A percentile compares a stretch with the other conserved stretches of the same genome.
These are phyloP conservation scores for Wickerhamomyces bisporus DNA, from an alignment of 805 yeast genomes.

Conservation along the genomic window DNA sequence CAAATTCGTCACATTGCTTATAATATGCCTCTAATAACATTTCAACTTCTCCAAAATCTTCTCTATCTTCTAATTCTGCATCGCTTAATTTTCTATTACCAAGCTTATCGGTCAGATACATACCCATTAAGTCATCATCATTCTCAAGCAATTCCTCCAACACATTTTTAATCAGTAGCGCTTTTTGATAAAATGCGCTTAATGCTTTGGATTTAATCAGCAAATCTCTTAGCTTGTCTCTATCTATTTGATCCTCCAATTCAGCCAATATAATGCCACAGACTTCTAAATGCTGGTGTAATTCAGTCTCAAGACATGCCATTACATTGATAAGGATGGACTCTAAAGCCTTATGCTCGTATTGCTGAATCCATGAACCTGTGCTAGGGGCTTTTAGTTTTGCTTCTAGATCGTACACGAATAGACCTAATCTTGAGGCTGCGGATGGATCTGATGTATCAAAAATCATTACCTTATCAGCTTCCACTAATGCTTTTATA, in stretches of 20 bases:
- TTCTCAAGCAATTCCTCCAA: slow-evolving; percentile 80
- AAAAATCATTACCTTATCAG: slow-evolving; percentile 75
- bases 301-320: slow-evolving; percentile 72
- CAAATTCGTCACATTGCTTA: slow-evolving; percentile 88
- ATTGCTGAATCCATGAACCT: slow-evolving; percentile 42
- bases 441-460: slow-evolving; percentile 53
- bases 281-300: slow-evolving; percentile 48
- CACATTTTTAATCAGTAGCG: slow-evolving; percentile 70
- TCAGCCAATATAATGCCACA: slow-evolving; percentile 65
- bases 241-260: slow-evolving; percentile 73
- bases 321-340: slow-evolving; percentile 76
- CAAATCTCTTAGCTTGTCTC: slow-evolving; percentile 68
- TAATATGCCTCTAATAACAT: slow-evolving; percentile 85
- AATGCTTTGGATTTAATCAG: slow-evolving; percentile 68
- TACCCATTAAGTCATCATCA: slow-evolving; percentile 76
- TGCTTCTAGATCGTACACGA: slow-evolving; percentile 79
- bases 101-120: slow-evolving; percentile 58
- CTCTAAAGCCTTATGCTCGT: slow-evolving; percentile 81
- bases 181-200: slow-evolving; percentile 68
- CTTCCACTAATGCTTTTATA: slow-evolving; percentile 83
- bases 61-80: slow-evolving; percentile 10
- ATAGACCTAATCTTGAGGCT: slow-evolving; percentile 66
- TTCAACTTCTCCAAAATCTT: slow-evolving; percentile 69
- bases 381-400: slow-evolving; percentile 45
- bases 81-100: slow-evolving; percentile 10